Evolutionary conservation across 306 rosid genomes (phyloP), one percentile per base, ranked within the genome.

Genomic region (Cucumis cinereus): DNA sequence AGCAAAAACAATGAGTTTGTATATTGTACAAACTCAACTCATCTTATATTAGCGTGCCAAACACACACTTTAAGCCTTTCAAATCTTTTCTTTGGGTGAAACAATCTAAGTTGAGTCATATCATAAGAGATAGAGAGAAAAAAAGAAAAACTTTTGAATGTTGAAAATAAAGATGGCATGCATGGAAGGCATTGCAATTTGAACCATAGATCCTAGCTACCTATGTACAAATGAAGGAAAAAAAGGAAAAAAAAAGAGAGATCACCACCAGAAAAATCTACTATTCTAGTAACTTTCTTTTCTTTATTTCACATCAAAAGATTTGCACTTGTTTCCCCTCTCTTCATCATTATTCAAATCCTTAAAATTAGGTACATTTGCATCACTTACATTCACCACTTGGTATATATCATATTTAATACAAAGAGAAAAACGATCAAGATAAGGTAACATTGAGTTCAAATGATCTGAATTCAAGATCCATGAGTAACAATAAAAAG

Each of bases 321-420:
- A 23, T 24, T 58, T 23, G 33, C 17, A 15, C 55, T 50, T 3
- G 4, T 50, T 50, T 50, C 20, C 55, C 55, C 20, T 56, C 6
- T 58, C 8, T 23, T 11, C 52, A 8, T n/a, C 9, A 78, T 74
- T 41, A 49, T 79, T 88, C 47, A 58, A 58, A 24, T 58, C 30
- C 35, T 23, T 3, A 58, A 58, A 58, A 5, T 58, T 4, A 58
- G 63, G 9, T 8, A 58, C 6, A 41, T 66, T 82, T 75, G 82
- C 86, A 24, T 84, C 85, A 64, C 84, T 85, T 33, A 90, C 92
- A 82, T 86, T 84, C 3, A 89, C 86, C 2, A 89, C 98, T 50
- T 87, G 69, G 67, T 85, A 90, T 53, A 92, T 72, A 75, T 92
- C 98, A 68, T 90, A 92, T 88, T 92, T 92, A 19, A 87, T 40